A percentile compares a stretch with the other conserved stretches of the same genome.
Evolutionary conservation across 805 yeast species (phyloP).

Genomic region (Grigorovia yakushimaensis): DNA sequence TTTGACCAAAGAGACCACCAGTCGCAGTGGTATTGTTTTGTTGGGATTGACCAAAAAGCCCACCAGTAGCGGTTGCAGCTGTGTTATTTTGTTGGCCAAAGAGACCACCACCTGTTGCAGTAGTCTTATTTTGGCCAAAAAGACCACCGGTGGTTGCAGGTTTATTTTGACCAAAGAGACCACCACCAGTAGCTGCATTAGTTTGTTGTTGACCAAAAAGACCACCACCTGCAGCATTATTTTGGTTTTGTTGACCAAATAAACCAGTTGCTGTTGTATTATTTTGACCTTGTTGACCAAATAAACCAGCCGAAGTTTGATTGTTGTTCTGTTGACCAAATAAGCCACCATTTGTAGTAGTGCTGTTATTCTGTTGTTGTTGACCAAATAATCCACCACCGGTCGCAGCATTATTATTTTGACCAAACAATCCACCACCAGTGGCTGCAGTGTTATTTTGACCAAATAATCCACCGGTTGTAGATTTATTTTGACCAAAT

Average conservation of each 20-base stretch:
- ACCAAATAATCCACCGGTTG: slow-evolving; percentile 27
- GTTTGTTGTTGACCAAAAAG: slow-evolving; percentile 34
- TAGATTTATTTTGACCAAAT: slow-evolving; percentile 22
- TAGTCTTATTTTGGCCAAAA: slow-evolving; percentile 32
- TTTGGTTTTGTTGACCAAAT: slow-evolving; percentile 15
- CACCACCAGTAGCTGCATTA: slow-evolving; percentile 9
- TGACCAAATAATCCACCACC: slow-evolving; percentile 2
- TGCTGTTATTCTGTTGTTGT: slow-evolving; percentile 20
- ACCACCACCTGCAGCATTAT: slow-evolving; percentile 3
- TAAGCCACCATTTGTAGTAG: slow-evolving; percentile 20
- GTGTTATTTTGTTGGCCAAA: slow-evolving; percentile 23
- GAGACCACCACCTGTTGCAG: slow-evolving; percentile 16
- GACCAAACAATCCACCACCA: slow-evolving; percentile 24
- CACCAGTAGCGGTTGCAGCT: slow-evolving; percentile 24
- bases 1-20: slow-evolving; percentile 26
- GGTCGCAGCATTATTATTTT: slow-evolving; percentile 1
- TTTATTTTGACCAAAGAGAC: slow-evolving; percentile 20
- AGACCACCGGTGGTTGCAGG: slow-evolving; percentile 10
- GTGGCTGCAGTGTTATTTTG: slow-evolving; percentile 5
- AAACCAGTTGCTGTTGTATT: slow-evolving; percentile 6
- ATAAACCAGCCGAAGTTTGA: slow-evolving; percentile 23
- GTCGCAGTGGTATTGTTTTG: slow-evolving; percentile 12
- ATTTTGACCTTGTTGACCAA: slow-evolving; percentile 25
- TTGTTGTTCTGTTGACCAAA: slow-evolving; percentile 2
- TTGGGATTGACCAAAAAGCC: too few relatives aligned